phyloP scores from a whole-genome alignment of 2,329 filamentous ascomycete species.

The Xylariaceae sp. region DNA sequence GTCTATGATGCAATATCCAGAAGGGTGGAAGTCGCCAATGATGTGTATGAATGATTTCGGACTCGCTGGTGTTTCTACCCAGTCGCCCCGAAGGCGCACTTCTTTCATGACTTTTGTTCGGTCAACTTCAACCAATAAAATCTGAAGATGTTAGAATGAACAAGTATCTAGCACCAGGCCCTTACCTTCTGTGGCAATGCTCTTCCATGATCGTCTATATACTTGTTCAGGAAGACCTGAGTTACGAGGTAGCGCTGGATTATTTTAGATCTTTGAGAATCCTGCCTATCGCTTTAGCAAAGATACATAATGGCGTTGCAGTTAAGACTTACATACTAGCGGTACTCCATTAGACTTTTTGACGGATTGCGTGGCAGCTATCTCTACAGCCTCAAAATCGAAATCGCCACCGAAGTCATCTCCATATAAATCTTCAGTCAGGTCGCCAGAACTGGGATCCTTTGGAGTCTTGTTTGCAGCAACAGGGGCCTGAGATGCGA shows the following conservation, averaged over 20 bases:
- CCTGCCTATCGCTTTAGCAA: conserved; percentile 66
- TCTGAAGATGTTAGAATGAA: conserved; percentile 43
- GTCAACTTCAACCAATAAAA: conserved; percentile 79
- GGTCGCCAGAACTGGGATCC: conserved; percentile 32
- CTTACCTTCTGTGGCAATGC: conserved; percentile 67
- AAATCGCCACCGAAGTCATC: conserved; percentile 71
- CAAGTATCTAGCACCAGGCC: neutral
- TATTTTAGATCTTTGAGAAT: conserved; percentile 61
- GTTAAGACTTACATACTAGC: conserved; percentile 50
- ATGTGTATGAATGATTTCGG: conserved; percentile 78
- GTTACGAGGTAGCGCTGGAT: conserved; percentile 86
- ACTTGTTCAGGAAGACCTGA: conserved; percentile 66
- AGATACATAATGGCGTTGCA: conserved; percentile 27
- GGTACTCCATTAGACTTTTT: conserved; percentile 33
- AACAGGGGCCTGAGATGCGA: conserved; percentile 19
- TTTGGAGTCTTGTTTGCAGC: conserved; percentile 10
- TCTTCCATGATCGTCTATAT: conserved; percentile 58
- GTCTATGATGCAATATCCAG: conserved; percentile 74
- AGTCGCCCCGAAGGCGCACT: conserved; percentile 77
- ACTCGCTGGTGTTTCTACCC: conserved; percentile 75
- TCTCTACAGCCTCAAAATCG: conserved; percentile 74
- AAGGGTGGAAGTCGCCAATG: conserved; percentile 68
- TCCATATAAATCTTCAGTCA: conserved; percentile 49
- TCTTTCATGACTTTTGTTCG: conserved; percentile 60
- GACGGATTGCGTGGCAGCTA: conserved; percentile 66